Evolutionary conservation across 2,329 filamentous ascomycete species (phyloP), one percentile per base, ranked within the genome.

Genomic region (Furcasterigmium furcatum): DNA sequence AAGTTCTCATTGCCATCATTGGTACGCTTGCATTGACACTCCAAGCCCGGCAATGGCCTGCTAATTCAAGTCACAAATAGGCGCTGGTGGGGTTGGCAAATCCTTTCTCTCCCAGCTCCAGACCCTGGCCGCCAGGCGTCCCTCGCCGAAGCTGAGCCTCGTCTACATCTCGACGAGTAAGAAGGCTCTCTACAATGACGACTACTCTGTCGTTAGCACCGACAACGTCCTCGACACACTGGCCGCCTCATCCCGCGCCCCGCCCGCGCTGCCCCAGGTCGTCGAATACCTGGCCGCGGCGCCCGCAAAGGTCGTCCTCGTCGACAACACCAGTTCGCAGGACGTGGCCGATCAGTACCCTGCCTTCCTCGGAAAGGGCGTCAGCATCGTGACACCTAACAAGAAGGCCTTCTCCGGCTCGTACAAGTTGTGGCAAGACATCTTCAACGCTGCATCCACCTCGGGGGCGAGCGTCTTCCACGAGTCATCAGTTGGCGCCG

Each of bases 311-410:
- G 84, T 87, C 36, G 76, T 99, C 38, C 75, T 99, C 24, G 85
- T 99, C 54, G 94, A 99, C 77, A 97, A 97, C 73, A 99, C 94
- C 43, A 95, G 88, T 68, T 91, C 89, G 56, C 86, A 92, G 58
- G 84, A 87, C 52, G 78, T 99, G 24, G 94, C 92, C 41, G 80
- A 88, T 50, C 71, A 80, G 24, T 99, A 99, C 67, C 91, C 94
- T 1, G 66, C 79, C 39, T 88, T 95, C 66, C 74, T 99, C 50
- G 78, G 80, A 58, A 81, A 83, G 52, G 92, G 91, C 12, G 85
- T 99, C 66, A 92, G 84, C 67, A 83, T 99, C 57, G 89, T 97
- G 22, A 99, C 94, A 1, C 91, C 94, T 36, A 99, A 97, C 77
- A 99, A 99, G 76, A 99, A 99, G 71, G 92, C 88, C 13, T 99